Base-by-base conservation (phyloP, 768 basidiomycete genomes). In the Mycena amicta region DNA sequence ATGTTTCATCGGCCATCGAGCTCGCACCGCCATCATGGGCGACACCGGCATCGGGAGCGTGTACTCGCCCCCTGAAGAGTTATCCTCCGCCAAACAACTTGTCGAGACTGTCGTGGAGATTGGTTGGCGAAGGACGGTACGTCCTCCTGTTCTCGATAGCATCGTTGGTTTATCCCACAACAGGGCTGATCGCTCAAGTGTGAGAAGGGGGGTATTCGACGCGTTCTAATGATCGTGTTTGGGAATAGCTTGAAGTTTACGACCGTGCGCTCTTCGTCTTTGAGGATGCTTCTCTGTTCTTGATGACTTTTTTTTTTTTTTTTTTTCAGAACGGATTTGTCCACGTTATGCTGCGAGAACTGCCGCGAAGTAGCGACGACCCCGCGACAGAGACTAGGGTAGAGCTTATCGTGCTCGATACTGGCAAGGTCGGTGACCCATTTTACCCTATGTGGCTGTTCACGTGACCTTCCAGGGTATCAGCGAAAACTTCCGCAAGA, bases 161-260 rank as follows among this genome's bases (percentile, higher is more conserved):
- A 29, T 12, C 12, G 20, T 5, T 6, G 43, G 5, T 46, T n/a
- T n/a, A 61, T 20, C 5, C 16, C 3, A 25, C 26, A 27, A 49
- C 53, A 95, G 90, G 92, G 92, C 1, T 98, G 95, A 95, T 75
- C 76, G 6, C 75, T 96, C 27, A 88, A 86, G 67, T 94, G 91
- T 70, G 95, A 98, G 72, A 93, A 90, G 70, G 95, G 93, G 28
- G 95, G 95, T 15, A 88, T 97, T 60, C 85, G 95, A 28, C 83
- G 95, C 26, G 87, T 97, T 13, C 71, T 97, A 60, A 96, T 97
- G 93, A 98, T 97, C 69, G 73, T 98, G 33, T 93, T 97, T 64
- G 93, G 94, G 16, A 97, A 96, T 71, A 93, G 92, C 66, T 75
- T 95, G 53, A 96, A 98, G 72, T 97, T 97, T 71, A 96, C 94